Evolutionary conservation across 768 basidiomycete species (phyloP), one percentile per base, ranked within the genome.

Genomic region (Punctularia strigosozonata): DNA sequence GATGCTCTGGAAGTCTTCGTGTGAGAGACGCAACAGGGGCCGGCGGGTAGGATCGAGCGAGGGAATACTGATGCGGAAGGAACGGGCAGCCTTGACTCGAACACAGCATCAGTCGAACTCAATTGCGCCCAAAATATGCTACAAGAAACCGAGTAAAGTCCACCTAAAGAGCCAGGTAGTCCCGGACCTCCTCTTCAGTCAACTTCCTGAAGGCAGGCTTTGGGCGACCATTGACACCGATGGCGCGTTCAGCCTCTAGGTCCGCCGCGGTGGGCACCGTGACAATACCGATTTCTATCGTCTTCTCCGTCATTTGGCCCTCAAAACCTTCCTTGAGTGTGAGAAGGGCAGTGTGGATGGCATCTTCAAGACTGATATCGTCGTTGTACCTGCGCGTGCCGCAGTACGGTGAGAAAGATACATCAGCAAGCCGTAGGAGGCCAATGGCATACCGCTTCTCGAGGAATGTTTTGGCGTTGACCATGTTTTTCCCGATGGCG

Each of bases 341-440:
- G 47, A 99, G 64, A 21, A 99, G 75, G 24, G 95, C 95, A 10
- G 95, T 99, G 61, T 99, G 95, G 48, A 98, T 98, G 24, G 94
- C 95, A 58, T 97, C 95, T 63, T 97, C 94, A 42, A 98, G 66
- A 52, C 91, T 95, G 57, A 99, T 94, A 55, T 98, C 94, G 63
- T 99, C 94, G 63, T 94, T 97, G 64, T 97, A 98, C 56, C 92
- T 97, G n/a, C n/a, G n/a, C n/a, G n/a, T n/a, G n/a, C n/a, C n/a
- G n/a, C n/a, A n/a, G n/a, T n/a, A n/a, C n/a, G n/a, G n/a, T 60
- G 43, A 12, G 15, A 36, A 25, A 31, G 21, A 39, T 22, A 19
- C 33, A 36, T 14, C 22, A 7, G 15, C 8, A 34, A 41, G 43
- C 36, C 44, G 14, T 25, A 21, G 31, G 36, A 18, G 15, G 6